Evolutionary conservation across 192 early-diverging fungal species (phyloP), one percentile per base, ranked within the genome.

Genomic region (Mortierella alpina): DNA sequence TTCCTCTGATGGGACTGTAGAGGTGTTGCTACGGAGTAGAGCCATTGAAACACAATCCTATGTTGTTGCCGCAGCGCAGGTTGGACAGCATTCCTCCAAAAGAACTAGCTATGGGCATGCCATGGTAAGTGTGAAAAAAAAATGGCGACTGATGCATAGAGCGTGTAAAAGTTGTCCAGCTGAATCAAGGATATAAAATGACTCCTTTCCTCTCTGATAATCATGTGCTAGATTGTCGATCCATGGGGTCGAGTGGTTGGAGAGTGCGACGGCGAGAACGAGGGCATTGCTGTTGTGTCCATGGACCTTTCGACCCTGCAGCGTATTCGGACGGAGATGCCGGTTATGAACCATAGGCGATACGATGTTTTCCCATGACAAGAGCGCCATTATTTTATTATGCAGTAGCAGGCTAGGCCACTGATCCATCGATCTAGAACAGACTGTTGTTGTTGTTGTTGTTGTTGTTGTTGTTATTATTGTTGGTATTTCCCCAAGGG

Each of bases 1-100:
- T 20, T 45, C 31, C 31, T 31, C 31, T 31, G 31, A 31, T 31
- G 31, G 31, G 31, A 31, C 2, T 46, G 39, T 49, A 86, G 92
- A 95, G 76, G 54, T 91, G 0, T 87, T 96, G 13, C 84, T 95
- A 55, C 86, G 93, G 17, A 92, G 93, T 15, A 86, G 95, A 46
- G 95, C 95, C 2, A 94, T 96, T 50, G 95, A 96, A 70, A 94
- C 89, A 6, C 95, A 96, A 68, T 86, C 87, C 2, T 96, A 92
- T 82, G 95, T 96, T 14, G 84, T 95, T 70, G 95, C 92, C 1
- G 89, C 92, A 14, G 94, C 94, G 7, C 95, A 96, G 44, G 84
- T 88, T 8, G 94, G 95, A 20, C 86, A 89, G 70, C 94, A 96
- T 57, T 90, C 88, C 75, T 68, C 86, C 20, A 92, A 88, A 22